phyloP scores from a whole-genome alignment of 116 monocot species.

The Trichopus zeylanicus region DNA sequence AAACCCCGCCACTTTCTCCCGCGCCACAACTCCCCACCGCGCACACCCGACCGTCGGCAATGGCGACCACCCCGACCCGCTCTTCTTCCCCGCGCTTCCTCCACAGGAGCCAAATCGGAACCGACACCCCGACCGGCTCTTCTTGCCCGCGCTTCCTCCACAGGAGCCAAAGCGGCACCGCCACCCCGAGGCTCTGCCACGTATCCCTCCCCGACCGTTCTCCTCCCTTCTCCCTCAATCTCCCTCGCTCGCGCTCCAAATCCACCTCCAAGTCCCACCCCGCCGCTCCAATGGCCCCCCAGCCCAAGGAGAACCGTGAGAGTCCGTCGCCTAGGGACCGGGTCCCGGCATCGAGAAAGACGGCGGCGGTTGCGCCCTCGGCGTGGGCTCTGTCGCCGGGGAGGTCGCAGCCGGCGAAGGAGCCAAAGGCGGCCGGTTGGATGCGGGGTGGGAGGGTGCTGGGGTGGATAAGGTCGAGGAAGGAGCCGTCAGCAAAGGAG shows the following conservation, averaged over 20 bases:
- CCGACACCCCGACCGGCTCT: not conserved
- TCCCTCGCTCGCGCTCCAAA: constrained; percentile 1
- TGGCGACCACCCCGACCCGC: too few relatives aligned
- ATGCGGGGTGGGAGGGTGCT: constrained; percentile 9
- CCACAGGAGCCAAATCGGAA: too few relatives aligned
- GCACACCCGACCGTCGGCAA: too few relatives aligned
- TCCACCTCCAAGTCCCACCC: constrained; percentile 7
- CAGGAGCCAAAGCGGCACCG: constrained; percentile 13
- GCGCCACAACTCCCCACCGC: too few relatives aligned
- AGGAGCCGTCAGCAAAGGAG: constrained; percentile 27
- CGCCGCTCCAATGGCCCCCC: not conserved
- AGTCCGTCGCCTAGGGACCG: too few relatives aligned
- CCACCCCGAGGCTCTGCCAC: not conserved
- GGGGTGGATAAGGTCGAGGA: constrained; percentile 22
- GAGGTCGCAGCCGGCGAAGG: not conserved
- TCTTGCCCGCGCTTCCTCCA: constrained; percentile 4
- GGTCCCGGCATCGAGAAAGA: not conserved
- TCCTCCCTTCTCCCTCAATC: constrained; percentile 6
- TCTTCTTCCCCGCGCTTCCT: too few relatives aligned
- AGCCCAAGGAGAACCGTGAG: constrained; percentile 19
- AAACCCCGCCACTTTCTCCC: too few relatives aligned
- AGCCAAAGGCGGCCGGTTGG: not conserved
- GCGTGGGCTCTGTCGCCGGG: constrained; percentile 35
- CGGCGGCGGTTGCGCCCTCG: constrained; percentile 7
- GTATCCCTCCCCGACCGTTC: not conserved